phyloP scores from a whole-genome alignment of 1,139 yeast species.

The Saccharomyces hybrid region DNA sequence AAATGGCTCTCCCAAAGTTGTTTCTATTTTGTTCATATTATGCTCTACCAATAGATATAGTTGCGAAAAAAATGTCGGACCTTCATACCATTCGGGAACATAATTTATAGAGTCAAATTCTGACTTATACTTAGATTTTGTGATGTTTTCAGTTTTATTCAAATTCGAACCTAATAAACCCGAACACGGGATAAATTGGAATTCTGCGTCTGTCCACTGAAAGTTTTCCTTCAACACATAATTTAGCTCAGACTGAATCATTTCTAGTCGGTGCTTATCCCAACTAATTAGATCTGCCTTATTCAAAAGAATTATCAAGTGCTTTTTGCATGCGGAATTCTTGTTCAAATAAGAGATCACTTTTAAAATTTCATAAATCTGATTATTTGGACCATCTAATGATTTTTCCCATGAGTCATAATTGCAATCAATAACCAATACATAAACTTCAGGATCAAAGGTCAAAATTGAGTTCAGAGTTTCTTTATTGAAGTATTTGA shows the following conservation, averaged over 20 bases:
- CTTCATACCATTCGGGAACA: not conserved
- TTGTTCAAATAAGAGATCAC: not conserved
- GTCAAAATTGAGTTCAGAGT: conserved; percentile 34
- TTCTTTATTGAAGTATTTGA: conserved; percentile 64
- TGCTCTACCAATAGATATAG: not conserved
- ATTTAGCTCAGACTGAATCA: conserved; percentile 44
- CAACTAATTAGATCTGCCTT: conserved; percentile 64
- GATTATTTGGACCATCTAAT: conserved; percentile 1
- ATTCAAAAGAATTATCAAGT: conserved; percentile 59
- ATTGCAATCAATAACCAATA: conserved; percentile 43
- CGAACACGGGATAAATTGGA: not conserved
- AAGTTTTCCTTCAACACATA: conserved; percentile 13
- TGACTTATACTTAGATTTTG: not conserved
- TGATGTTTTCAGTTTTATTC: not conserved
- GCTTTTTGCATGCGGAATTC: conserved; percentile 55
- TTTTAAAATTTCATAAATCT: conserved; percentile 1
- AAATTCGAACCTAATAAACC: not conserved
- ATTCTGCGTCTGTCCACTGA: not conserved
- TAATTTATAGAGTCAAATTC: not conserved
- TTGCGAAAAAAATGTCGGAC: not conserved
- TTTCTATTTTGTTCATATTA: not conserved
- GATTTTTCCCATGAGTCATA: conserved; percentile 75
- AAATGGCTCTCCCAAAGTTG: not conserved
- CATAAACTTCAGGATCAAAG: conserved; percentile 34
- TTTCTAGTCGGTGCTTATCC: conserved; percentile 49